These are phyloP conservation scores for Umbelopsis ramanniana DNA, from an alignment of 192 early-diverging fungal genomes.

Conservation along the genomic window DNA sequence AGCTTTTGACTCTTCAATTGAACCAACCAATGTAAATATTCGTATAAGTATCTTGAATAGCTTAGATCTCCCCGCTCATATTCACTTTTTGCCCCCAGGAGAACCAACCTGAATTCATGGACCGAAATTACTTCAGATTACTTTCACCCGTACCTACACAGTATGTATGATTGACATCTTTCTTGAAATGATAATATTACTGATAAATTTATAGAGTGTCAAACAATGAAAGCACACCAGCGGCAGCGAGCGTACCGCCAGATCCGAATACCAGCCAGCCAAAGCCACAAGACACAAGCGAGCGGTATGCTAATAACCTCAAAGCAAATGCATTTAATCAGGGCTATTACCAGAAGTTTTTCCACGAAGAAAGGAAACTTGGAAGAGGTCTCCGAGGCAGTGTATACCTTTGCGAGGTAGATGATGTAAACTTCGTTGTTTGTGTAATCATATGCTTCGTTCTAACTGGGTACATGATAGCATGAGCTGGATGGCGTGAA, in stretches of 20 bases:
- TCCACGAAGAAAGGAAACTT: conserved; percentile 84
- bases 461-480: conserved; percentile 3
- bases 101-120: conserved; percentile 36
- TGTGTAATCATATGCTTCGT: too few relatives aligned
- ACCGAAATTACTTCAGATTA: conserved; percentile 66
- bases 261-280: not conserved
- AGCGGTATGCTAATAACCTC: conserved; percentile 47
- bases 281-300: conserved; percentile 23
- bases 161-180: not conserved
- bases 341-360: conserved; percentile 95
- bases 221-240: not conserved
- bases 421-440: conserved; percentile 37
- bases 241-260: not conserved
- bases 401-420: conserved; percentile 84
- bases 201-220: conserved; percentile 12
- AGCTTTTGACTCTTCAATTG: conserved; percentile 34
- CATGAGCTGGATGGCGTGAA: conserved; percentile 75
- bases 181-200: not conserved
- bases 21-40: not conserved
- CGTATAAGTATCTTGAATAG: not conserved
- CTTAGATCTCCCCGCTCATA: not conserved
- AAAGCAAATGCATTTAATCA: conserved; percentile 83
- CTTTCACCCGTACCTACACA: conserved; percentile 46
- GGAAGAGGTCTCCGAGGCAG: conserved; percentile 90
- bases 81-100: conserved; percentile 15